Evolutionary conservation across 2,329 filamentous ascomycete species (phyloP), one percentile per base, ranked within the genome.

Genomic region (Sarocladium oryzae): DNA sequence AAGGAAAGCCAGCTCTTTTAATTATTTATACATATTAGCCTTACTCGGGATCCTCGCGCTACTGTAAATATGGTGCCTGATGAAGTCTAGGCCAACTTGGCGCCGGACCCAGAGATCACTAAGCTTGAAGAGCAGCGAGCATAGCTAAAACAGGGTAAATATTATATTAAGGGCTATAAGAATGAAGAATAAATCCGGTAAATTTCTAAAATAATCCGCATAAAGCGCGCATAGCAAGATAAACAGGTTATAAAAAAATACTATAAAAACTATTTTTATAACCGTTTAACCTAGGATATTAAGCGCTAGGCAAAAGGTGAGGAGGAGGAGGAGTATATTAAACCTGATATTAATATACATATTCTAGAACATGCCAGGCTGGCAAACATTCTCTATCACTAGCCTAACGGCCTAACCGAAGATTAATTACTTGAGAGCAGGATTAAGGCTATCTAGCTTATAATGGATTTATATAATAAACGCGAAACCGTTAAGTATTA

Each of bases 41-140:
- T 64, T 13, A 65, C 57, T 4, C 54, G 53, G 13, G 57, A 66
- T 55, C 61, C 58, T 53, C 54, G 56, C 20, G 57, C 60, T 15
- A 57, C 52, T 18, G 50, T 48, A 43, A 57, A 66, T 48, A 65
- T 66, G 54, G 62, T 66, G 9, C 62, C 59, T 18, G 38, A 62
- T 8, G 53, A 65, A 51, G 58, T 65, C 38, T 65, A 51, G 59
- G 57, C 52, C 16, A 55, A 56, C 28, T 35, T 63, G 18, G 51
- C 51, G 11, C 55, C 53, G 18, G 58, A 66, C 54, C 60, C 56
- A 28, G 54, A 63, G 53, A 63, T 65, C 51, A 33, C 55, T 9
- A 43, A 53, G 26, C 53, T 63, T 20, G 52, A 65, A 50, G 41
- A 48, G 45, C 26, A 57, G 41, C 33, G 38, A 49, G 55, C 23